Evolutionary conservation across 192 early-diverging fungal genomes (phyloP).

Genomic region (Coemansia furcata): DNA sequence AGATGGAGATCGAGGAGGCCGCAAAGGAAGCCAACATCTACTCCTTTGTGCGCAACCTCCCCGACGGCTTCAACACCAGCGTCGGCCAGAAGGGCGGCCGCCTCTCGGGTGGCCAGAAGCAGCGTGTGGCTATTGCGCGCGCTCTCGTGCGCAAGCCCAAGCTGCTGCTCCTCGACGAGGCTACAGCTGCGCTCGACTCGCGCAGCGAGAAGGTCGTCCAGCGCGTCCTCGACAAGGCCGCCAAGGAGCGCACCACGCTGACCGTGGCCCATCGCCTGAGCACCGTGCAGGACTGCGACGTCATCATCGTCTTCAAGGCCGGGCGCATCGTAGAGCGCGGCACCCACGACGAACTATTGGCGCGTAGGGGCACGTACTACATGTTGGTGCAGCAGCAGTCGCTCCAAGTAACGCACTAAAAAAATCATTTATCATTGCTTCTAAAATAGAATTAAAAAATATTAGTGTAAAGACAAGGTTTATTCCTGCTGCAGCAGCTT

Average conservation of each 20-base stretch:
- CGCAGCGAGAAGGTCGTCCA: constrained; percentile 72
- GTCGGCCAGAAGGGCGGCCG: constrained; percentile 79
- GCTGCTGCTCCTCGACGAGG: constrained; percentile 83
- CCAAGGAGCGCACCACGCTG: constrained; percentile 69
- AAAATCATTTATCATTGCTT: background rate
- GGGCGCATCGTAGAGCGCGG: constrained; percentile 62
- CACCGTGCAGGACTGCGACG: constrained; percentile 67
- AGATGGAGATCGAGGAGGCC: constrained; percentile 54
- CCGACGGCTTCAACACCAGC: constrained; percentile 75
- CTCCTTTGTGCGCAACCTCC: constrained; percentile 81
- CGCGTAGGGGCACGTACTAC: constrained; percentile 55
- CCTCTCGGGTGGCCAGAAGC: constrained; percentile 90
- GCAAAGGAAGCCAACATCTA: constrained; percentile 64
- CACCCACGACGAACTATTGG: constrained; percentile 59
- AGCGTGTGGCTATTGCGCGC: constrained; percentile 87
- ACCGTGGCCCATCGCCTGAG: constrained; percentile 73
- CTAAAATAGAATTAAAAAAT: background rate
- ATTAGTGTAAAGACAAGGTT: too few relatives aligned
- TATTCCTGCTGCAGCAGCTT: constrained; percentile 20
- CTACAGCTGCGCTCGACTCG: constrained; percentile 71
- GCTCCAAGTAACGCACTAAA: constrained; percentile 56
- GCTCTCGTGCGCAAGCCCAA: constrained; percentile 84
- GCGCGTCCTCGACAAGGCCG: constrained; percentile 65
- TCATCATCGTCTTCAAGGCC: constrained; percentile 76
- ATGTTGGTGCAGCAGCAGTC: constrained; percentile 70